Evolutionary conservation across 2,329 filamentous ascomycete species (phyloP), one percentile per base, ranked within the genome.

Genomic region (Coleophoma crateriformis): DNA sequence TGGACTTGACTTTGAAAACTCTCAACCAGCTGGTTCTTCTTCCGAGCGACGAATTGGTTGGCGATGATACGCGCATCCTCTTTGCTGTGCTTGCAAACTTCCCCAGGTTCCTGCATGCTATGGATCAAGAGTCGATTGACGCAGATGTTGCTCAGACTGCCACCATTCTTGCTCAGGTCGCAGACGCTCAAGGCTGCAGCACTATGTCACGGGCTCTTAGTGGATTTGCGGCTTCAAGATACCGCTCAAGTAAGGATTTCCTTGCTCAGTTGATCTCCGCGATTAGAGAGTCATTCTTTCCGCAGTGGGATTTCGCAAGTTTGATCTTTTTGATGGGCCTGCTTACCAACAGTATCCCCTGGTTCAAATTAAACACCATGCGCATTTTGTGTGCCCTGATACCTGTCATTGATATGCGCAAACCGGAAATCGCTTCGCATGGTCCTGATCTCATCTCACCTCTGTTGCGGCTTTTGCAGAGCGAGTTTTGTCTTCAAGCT

Each of bases 401-500:
- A 43, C 89, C 90, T 0, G 86, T 92, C 47, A 87, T 96, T 33
- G 91, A 99, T 63, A 95, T 97, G 87, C 85, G 86, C 49, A 91
- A 91, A 60, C 83, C 87, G 0, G 91, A 96, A 56, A 88, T 99
- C 55, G 87, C 90, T 4, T 85, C 84, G 7, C 90, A 97, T 66
- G 92, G 94, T 0, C 91, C 92, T 1, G 95, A 99, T 68, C 78
- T 99, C 44, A 95, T 99, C 49, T 96, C 94, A 1, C 95, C 94
- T 0, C 76, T 99, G 0, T 72, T 99, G 48, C 83, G 94, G 48
- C 76, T 99, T 17, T 71, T 99, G 37, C 91, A 96, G 64, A 96
- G 92, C 1, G 90, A 95, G 52, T 91, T 91, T 61, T 97, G 91
- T 66, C 90, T 94, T 67, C 87, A 96, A 62, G 94, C 94, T 11